Percentiles rank a stretch among this genome's conserved stretches.
Conservation (phyloP, 805 yeast species). For the Teunomyces cretensis region DNA sequence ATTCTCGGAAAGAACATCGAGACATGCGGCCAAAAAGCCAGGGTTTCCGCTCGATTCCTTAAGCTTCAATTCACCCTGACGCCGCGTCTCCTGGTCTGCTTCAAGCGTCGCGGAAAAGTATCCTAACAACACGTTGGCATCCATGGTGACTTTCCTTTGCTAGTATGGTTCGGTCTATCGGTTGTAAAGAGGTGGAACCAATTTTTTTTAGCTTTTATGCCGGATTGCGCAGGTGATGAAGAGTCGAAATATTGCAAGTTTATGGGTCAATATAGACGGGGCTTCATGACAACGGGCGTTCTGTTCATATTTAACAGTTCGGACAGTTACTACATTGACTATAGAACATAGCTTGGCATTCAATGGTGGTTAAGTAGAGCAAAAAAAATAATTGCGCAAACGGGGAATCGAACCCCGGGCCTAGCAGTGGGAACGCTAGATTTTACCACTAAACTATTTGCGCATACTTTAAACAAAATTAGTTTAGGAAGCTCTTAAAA, state of each 20-base stretch:
- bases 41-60: slow-evolving; percentile 54
- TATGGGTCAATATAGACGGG: not conserved
- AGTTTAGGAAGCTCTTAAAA: too few species aligned
- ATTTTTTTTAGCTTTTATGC: not conserved
- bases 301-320: not conserved
- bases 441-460: slow-evolving; percentile 32
- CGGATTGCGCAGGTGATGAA: not conserved
- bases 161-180: not conserved
- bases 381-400: slow-evolving; percentile 18
- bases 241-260: not conserved
- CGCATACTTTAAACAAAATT: slow-evolving; percentile 6
- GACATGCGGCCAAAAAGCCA: slow-evolving; percentile 80
- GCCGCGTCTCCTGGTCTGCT: slow-evolving; percentile 59
- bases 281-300: not conserved
- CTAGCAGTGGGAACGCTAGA: slow-evolving; percentile 33
- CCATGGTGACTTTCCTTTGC: slow-evolving; percentile 46
- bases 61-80: slow-evolving; percentile 68
- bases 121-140: slow-evolving; percentile 61
- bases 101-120: slow-evolving; percentile 80
- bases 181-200: not conserved
- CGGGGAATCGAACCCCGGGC: slow-evolving; percentile 38
- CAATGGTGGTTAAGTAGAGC: not conserved
- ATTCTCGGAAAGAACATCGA: slow-evolving; percentile 63
- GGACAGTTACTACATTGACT: not conserved
- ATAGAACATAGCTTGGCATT: not conserved